phyloP scores from a whole-genome alignment of 202 grass and related monocot species.

The Setaria viridis region DNA sequence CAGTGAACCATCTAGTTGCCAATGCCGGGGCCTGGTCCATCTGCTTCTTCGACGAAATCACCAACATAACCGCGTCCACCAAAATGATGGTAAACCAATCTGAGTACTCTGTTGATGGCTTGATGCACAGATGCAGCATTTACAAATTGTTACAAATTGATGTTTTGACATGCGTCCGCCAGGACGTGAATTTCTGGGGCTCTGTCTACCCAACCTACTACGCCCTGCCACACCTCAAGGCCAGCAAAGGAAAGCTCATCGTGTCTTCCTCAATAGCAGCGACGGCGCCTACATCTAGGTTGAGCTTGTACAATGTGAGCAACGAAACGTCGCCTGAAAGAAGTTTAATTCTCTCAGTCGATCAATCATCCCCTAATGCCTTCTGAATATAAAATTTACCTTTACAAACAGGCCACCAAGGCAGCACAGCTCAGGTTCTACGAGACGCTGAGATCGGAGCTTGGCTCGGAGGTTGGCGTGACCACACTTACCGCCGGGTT shows the following conservation, averaged over 20 bases:
- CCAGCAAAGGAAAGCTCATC: slow-evolving; percentile 62
- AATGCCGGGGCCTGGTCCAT: slow-evolving; percentile 65
- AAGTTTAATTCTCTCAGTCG: too few species aligned
- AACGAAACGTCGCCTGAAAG: neutral
- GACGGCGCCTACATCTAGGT: slow-evolving; percentile 37
- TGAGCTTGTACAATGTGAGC: slow-evolving; percentile 76
- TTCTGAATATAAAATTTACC: neutral
- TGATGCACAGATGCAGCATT: too few species aligned
- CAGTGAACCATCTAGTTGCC: slow-evolving; percentile 78
- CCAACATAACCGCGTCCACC: slow-evolving; percentile 63
- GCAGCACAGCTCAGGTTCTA: slow-evolving; percentile 66
- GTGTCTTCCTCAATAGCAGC: slow-evolving; percentile 51
- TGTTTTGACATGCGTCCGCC: neutral
- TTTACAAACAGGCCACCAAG: slow-evolving; percentile 58
- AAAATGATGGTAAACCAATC: slow-evolving; percentile 54
- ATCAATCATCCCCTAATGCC: too few species aligned
- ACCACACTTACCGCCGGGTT: slow-evolving; percentile 61
- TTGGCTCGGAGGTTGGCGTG: slow-evolving; percentile 56
- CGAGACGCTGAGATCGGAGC: slow-evolving; percentile 61
- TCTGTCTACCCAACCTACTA: slow-evolving; percentile 73
- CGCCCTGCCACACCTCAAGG: slow-evolving; percentile 67
- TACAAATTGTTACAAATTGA: too few species aligned
- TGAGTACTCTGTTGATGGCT: too few species aligned
- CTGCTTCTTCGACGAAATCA: slow-evolving; percentile 68
- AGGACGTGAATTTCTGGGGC: slow-evolving; percentile 79